A percentile compares a stretch with the other conserved stretches of the same genome.
These are phyloP conservation scores for Sphaerulina vaccinii DNA, from an alignment of 2,329 filamentous ascomycete genomes.

Conservation along the genomic window DNA sequence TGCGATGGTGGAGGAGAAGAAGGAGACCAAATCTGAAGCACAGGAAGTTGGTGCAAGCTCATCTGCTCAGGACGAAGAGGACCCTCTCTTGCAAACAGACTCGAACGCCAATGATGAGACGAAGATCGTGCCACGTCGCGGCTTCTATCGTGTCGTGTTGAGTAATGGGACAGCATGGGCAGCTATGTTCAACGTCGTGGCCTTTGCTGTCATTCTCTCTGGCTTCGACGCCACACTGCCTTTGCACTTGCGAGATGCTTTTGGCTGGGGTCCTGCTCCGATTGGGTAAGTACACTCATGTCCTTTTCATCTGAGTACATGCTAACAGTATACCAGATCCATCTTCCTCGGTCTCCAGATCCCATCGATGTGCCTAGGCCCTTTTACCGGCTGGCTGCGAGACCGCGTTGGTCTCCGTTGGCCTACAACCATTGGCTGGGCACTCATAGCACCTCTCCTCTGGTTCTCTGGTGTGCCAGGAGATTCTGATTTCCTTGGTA, in stretches of 20 bases:
- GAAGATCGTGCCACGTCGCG: neutral
- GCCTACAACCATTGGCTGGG: conserved; percentile 23
- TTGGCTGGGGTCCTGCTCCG: conserved; percentile 20
- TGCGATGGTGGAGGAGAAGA: conserved; percentile 14
- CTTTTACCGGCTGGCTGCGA: conserved; percentile 20
- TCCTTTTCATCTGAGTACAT: neutral
- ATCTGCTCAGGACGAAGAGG: neutral
- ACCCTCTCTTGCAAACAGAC: conserved; percentile 4
- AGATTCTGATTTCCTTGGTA: conserved; percentile 15
- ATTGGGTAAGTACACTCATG: neutral
- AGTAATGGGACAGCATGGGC: conserved; percentile 7
- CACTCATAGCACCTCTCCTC: conserved; percentile 15
- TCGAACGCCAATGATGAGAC: neutral
- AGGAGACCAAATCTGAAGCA: neutral
- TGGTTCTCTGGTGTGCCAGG: conserved; percentile 25
- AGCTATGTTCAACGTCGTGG: conserved; percentile 15
- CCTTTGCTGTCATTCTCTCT: conserved; percentile 19
- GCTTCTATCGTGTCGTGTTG: conserved; percentile 22
- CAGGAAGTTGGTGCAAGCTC: neutral
- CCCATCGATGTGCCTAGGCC: conserved; percentile 20
- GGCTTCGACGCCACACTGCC: conserved; percentile 26
- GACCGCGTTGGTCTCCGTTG: conserved; percentile 22
- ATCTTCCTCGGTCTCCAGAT: conserved; percentile 25
- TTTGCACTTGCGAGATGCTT: conserved; percentile 17
- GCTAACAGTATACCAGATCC: neutral